phyloP scores from a whole-genome alignment of 208 protist species.

The Leishmania arabica region DNA sequence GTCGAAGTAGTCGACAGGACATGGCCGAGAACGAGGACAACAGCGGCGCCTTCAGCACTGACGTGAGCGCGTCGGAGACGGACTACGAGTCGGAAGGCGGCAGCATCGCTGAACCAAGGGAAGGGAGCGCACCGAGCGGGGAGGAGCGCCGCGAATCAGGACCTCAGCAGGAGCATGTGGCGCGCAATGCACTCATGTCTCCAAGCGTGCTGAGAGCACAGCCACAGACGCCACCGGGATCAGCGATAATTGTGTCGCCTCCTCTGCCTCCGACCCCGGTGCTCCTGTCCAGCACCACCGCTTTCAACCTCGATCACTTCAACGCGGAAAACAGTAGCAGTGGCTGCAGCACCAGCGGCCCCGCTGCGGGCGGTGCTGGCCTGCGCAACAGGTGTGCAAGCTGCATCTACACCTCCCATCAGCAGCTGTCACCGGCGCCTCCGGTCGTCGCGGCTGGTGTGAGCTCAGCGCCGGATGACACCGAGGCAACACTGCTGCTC shows the following conservation, averaged over 20 bases:
- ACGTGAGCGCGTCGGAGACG: slow-evolving; percentile 52
- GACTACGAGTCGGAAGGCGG: slow-evolving; percentile 29
- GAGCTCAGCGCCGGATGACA: slow-evolving; percentile 22
- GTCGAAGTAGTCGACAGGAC: slow-evolving; percentile 17
- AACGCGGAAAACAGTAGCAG: background rate
- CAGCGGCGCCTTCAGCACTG: slow-evolving; percentile 53
- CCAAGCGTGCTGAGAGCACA: slow-evolving; percentile 3
- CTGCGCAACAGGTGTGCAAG: background rate
- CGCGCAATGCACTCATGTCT: slow-evolving; percentile 1
- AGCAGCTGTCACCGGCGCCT: background rate
- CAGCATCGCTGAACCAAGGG: background rate
- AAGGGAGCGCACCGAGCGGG: background rate
- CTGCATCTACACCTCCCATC: background rate
- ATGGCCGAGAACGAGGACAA: slow-evolving; percentile 26
- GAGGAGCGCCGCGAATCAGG: background rate
- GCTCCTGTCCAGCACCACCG: background rate
- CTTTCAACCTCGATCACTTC: background rate
- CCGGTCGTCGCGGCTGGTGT: background rate
- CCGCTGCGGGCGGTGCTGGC: background rate
- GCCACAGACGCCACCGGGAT: background rate
- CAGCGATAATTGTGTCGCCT: background rate
- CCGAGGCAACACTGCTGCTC: slow-evolving; percentile 46
- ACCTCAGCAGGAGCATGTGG: background rate
- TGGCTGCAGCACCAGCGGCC: background rate
- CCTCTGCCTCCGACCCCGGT: background rate